Evolutionary conservation across 352 stramenopile species (phyloP), one percentile per base, ranked within the genome.

Genomic region (Pythium sp.): DNA sequence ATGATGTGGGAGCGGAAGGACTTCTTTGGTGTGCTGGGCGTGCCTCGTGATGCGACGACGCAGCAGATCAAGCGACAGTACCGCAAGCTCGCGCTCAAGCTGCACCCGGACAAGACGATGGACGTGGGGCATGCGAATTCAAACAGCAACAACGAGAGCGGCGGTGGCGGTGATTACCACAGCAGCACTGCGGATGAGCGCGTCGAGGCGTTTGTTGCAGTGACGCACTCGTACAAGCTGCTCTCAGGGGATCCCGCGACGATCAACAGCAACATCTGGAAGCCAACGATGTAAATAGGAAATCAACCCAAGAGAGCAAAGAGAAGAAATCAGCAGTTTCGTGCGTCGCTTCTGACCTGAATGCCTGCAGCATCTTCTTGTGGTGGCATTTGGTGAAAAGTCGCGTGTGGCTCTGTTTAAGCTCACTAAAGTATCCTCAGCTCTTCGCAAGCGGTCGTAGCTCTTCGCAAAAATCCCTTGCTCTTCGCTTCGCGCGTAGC

Each of bases 1-100:
- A 77, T 87, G 62, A 93, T 93, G 86, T 93, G 83, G 86, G 82
- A 91, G 22, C 83, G 87, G 1, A 83, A 80, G 49, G 87, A 95
- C 58, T 82, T 91, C 41, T 84, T 91, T 55, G 87, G 85, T 11
- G 87, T 95, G 43, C 57, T 95, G 9, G 87, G 87, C 11, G 71
- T 92, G 3, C 82, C 85, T 0, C 80, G 82, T 15, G 81, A 91
- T 26, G 85, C 85, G 12, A 81, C 82, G 0, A 71, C 70, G 14
- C 79, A 91, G 64, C 76, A 89, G 67, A 89, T 95, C 66, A 95
- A 95, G 75, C 79, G 79, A 2, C 87, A 95, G 58, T 95, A 93
- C 59, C 85, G 87, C 22, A 93, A 92, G 64, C 76, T 95, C n/a
- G 87, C 87, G 62, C 73, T 95, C 41, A 93, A 93, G 67, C 69